These are phyloP conservation scores for Diplodia scrobiculata DNA, from an alignment of 2,329 filamentous ascomycete species.

Conservation along the genomic window DNA sequence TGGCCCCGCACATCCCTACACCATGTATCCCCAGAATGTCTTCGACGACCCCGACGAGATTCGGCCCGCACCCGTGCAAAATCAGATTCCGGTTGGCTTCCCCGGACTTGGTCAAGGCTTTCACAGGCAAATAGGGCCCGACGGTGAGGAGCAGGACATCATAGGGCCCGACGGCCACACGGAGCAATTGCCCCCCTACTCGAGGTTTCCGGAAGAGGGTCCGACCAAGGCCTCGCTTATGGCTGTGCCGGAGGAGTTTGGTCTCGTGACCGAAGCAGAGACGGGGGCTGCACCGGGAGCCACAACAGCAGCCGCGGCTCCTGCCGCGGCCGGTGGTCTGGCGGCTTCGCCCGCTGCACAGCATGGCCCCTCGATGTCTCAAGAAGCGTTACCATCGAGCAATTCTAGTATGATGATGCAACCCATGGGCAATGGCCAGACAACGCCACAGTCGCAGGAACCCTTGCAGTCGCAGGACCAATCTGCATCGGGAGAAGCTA, in stretches of 20 bases:
- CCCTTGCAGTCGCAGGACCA: slow-evolving; percentile 3
- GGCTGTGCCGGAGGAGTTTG: slow-evolving; percentile 28
- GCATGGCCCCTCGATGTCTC: slow-evolving; percentile 1
- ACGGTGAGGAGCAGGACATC: slow-evolving; percentile 85
- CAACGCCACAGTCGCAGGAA: slow-evolving; percentile 18
- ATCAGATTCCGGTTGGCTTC: slow-evolving; percentile 70
- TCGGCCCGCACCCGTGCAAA: slow-evolving; percentile 35
- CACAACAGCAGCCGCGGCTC: not conserved
- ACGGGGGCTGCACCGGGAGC: not conserved
- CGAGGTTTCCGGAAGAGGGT: slow-evolving; percentile 80
- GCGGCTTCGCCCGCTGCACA: not conserved
- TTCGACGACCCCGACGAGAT: slow-evolving; percentile 54
- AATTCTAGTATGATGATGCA: slow-evolving; percentile 24
- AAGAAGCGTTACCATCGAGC: slow-evolving; percentile 11
- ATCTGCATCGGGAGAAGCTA: not conserved
- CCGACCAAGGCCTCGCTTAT: slow-evolving; percentile 56
- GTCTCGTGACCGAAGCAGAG: not conserved
- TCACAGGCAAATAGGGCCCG: slow-evolving; percentile 71
- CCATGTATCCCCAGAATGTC: slow-evolving; percentile 81
- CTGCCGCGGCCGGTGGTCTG: not conserved
- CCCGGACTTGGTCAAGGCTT: slow-evolving; percentile 67
- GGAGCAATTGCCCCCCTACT: slow-evolving; percentile 89
- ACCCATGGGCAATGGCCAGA: slow-evolving; percentile 8
- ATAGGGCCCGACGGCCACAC: slow-evolving; percentile 86
- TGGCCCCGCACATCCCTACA: slow-evolving; percentile 80